Base-by-base conservation (phyloP, 768 basidiomycete genomes). In the Daedaleopsis sinensis region DNA sequence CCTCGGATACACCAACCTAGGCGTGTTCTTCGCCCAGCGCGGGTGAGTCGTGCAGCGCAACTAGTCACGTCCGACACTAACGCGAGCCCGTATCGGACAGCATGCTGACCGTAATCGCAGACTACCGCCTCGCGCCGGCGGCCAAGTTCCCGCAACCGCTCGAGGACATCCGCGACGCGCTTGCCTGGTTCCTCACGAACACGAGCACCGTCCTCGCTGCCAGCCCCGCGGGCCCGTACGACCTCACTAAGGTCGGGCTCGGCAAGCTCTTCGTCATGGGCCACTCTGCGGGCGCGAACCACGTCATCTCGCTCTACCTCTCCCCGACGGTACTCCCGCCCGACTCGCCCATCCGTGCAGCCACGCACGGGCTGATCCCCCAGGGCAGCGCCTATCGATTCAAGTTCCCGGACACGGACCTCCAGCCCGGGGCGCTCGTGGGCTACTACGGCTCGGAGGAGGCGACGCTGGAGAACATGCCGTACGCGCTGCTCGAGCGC, bases 101-200 rank as follows among this genome's bases (percentile, higher is more conserved):
- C 0, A 81, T 87, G 72, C 62, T 88, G 64, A 83, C 82, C n/a
- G 74, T 89, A 65, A 84, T 90, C 63, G 80, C 88, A 0, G 87
- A 90, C 73, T 90, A 90, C 65, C 83, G 86, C 0, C 80, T 90
- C 43, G 81, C 81, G 5, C 88, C 88, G 6, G 68, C 80, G 35
- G 80, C 79, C 58, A 76, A 70, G n/a, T 89, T 81, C 69, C 89
- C 89, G 0, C 77, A 74, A 0, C 77, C 81, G 0, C 80, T 79
- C 0, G 78, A 84, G 63, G 88, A 89, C 66, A 68, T 89, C 8
- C 81, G 81, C 13, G 85, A 88, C 62, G 86, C 88, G 12, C 67
- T 87, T 8, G 66, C 77, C 21, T 90, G 87, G 85, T 72, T 79
- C 32, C 63, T 82, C 57, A 44, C 76, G 38, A 70, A 86, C 59